Evolutionary conservation across 306 rosid species (phyloP), one percentile per base, ranked within the genome.

Genomic region (Dalbergia oliveri): DNA sequence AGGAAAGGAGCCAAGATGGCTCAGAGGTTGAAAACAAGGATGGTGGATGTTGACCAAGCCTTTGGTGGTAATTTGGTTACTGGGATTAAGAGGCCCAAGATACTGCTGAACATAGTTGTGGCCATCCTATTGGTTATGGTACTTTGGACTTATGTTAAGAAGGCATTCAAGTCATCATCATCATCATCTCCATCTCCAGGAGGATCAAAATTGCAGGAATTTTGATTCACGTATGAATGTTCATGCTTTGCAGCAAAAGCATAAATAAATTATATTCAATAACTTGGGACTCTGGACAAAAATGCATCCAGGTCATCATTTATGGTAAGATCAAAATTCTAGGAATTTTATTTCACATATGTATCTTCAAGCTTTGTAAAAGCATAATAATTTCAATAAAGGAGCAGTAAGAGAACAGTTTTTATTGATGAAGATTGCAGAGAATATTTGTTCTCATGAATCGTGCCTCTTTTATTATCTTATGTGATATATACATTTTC

Each of bases 91-190:
- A 78, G 39, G 79, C 59, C 78, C 31, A 89, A 71, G 83, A 61
- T 66, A 43, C 66, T 82, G 88, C 13, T 83, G 8, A 92, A 88
- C 69, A 41, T 84, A 45, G 18, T 68, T 66, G 73, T 92, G 54
- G 82, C 76, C 14, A 54, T 63, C 33, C 66, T 86, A 47, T 23
- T 88, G 79, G 54, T 82, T 68, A 31, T 82, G 69, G 86, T 88
- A 15, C 13, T 92, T 41, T 83, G 79, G 0, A 60, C 83, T 18
- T 86, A 83, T 75, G 65, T 69, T 23, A 86, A 74, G 61, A 81
- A 81, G 50, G 58, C 82, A 75, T 44, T 47, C 4, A 53, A 10
- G 67, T 31, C 77, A 72, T 37, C 69, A 31, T 34, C 72, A 50
- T 5, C 69, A 51, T 60, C 72, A 34, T 5, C 69, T 21, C 9